A percentile compares a stretch with the other conserved stretches of the same genome.
phyloP scores from a whole-genome alignment of 352 stramenopile species.

The Phytophthora pini region DNA sequence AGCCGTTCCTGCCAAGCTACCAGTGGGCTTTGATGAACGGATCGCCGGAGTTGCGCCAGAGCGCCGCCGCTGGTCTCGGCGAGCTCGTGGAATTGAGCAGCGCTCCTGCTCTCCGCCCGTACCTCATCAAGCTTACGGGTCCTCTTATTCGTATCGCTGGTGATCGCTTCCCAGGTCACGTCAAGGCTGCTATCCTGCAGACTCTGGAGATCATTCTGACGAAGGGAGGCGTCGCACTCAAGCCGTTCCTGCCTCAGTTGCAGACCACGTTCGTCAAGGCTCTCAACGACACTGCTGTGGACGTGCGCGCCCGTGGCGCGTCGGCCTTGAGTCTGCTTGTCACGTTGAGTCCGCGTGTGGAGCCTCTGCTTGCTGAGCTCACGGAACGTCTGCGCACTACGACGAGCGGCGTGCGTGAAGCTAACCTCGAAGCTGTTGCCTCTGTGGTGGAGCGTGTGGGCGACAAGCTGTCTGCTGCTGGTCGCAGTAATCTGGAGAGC shows the following conservation, averaged over 20 bases:
- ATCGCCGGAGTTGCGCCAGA: constrained; percentile 86
- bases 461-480: constrained; percentile 70
- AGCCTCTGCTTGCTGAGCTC: constrained; percentile 97
- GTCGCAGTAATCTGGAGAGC: constrained; percentile 58
- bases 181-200: constrained; percentile 98
- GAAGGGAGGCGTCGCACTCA: constrained; percentile 96
- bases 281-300: constrained; percentile 95
- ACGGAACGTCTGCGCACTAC: constrained; percentile 79
- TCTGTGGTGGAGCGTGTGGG: constrained; percentile 72
- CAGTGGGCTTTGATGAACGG: constrained; percentile 98
- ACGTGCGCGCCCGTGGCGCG: constrained; percentile 92
- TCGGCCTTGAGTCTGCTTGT: constrained; percentile 94
- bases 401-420: constrained; percentile 73
- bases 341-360: constrained; percentile 94
- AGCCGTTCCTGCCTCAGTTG: constrained; percentile 99
- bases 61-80: constrained; percentile 94
- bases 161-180: constrained; percentile 97
- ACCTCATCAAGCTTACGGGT: constrained; percentile 98
- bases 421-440: constrained; percentile 75
- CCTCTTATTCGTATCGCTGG: constrained; percentile 99
- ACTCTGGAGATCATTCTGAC: constrained; percentile 96
- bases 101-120: constrained; percentile 89
- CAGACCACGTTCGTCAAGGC: constrained; percentile 99
- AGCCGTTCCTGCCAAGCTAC: constrained; percentile 98
- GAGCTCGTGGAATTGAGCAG: constrained; percentile 97